Evolutionary conservation across 345 rosid species (phyloP), one percentile per base, ranked within the genome.

Genomic region (Arabidopsis arenosa): DNA sequence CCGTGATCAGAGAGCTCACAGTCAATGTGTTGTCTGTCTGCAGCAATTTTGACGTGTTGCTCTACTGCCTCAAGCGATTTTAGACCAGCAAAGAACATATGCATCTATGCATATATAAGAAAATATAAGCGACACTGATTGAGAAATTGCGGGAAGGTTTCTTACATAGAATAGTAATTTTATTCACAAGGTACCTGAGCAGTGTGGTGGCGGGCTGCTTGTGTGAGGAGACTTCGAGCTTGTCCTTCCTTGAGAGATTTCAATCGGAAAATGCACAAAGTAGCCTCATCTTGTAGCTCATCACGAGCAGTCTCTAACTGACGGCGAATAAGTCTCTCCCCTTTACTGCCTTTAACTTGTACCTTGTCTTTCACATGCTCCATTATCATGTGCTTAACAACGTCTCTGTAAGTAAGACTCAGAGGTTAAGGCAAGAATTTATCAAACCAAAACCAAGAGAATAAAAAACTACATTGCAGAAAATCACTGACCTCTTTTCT

Each of bases 181-280:
- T 26, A 30, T 9, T 44, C 11, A 48, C 56, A 63, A 47, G 64
- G 72, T 79, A 95, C 99, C 98, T 95, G 99, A 69, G 99, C 94
- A 61, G 96, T 90, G 81, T 95, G 96, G 82, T 95, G 99, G 59
- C 92, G 94, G 35, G 92, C 90, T 67, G 90, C 96, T 83, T 92
- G 99, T 43, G 98, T 90, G 36, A 95, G 86, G 75, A 95, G 93
- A 84, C 98, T 90, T 63, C 93, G 85, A 56, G 88, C 85, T 79
- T 90, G 99, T 44, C 97, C 97, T 84, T 88, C 94, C 75, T 95
- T 92, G 63, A 95, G 85, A 15, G 99, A 95, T 82, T 92, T 95
- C 80, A 92, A 72, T 49, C 99, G 89, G 67, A 95, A 95, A 73
- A 86, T 88, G 65, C 93, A 95, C 36, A 89, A 64, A 44, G 87